Evolutionary conservation across 1,284 basidiomycete species (phyloP).

Genomic region (Sporisorium sorghi): DNA sequence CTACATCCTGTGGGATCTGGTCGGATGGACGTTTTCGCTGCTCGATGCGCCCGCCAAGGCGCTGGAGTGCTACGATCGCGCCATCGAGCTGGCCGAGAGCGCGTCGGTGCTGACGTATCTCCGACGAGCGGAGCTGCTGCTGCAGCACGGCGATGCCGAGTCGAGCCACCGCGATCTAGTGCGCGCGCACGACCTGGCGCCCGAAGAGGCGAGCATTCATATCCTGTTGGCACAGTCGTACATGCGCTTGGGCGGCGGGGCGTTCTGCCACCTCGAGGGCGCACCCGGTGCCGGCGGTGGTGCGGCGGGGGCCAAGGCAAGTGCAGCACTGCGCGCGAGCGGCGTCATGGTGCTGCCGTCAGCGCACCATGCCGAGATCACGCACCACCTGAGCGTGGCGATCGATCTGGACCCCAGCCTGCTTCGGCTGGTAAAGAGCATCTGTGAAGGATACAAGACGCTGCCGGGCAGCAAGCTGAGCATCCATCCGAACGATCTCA

Average conservation of each 20-base stretch:
- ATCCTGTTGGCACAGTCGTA: constrained; percentile 65
- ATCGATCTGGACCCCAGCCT: constrained; percentile 58
- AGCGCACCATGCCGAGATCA: constrained; percentile 54
- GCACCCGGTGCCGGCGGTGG: neutral
- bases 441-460: constrained; percentile 52
- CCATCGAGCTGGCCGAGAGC: constrained; percentile 27
- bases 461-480: constrained; percentile 32
- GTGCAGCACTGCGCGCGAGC: constrained; percentile 10
- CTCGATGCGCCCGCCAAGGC: constrained; percentile 35
- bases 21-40: constrained; percentile 55
- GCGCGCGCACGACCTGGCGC: constrained; percentile 54
- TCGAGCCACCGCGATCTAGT: constrained; percentile 61
- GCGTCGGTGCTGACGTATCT: constrained; percentile 45
- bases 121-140: constrained; percentile 33
- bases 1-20: constrained; percentile 62
- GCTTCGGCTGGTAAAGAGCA: constrained; percentile 47
- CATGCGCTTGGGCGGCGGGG: constrained; percentile 64
- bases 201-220: constrained; percentile 64
- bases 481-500: neutral
- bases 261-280: constrained; percentile 53
- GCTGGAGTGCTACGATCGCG: constrained; percentile 41
- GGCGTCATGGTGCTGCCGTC: constrained; percentile 34
- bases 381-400: constrained; percentile 58
- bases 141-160: constrained; percentile 32
- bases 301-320: neutral